Evolutionary conservation across 192 early-diverging fungal species (phyloP).

Genomic region (Chytriomyces sp.): DNA sequence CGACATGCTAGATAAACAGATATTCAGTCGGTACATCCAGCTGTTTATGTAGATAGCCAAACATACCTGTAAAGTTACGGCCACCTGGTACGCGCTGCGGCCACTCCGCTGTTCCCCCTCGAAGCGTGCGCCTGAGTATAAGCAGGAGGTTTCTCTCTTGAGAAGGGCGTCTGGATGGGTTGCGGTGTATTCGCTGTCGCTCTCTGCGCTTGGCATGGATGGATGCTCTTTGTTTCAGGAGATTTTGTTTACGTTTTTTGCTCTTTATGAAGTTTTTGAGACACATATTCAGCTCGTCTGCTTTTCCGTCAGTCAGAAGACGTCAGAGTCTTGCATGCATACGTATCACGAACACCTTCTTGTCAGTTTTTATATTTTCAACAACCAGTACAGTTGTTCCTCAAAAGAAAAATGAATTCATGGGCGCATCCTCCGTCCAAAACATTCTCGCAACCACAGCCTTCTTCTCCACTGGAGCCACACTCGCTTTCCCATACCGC

Average conservation of each 20-base stretch:
- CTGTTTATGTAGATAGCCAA: background rate
- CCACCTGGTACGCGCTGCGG: constrained; percentile 66
- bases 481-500: constrained; percentile 15
- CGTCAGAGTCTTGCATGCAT: too few relatives aligned
- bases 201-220: background rate
- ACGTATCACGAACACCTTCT: too few relatives aligned
- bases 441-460: background rate
- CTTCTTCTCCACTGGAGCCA: constrained; percentile 10
- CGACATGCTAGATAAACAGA: constrained; percentile 54
- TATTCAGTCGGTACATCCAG: background rate
- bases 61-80: constrained; percentile 73
- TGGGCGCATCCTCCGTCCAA: constrained; percentile 1
- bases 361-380: too few relatives aligned
- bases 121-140: constrained; percentile 71
- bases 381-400: too few relatives aligned
- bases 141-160: constrained; percentile 36
- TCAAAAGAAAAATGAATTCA: constrained; percentile 19
- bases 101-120: constrained; percentile 70
- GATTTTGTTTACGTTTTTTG: background rate
- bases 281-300: background rate
- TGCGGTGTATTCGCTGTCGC: background rate
- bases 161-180: background rate
- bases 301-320: too few relatives aligned
- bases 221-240: background rate
- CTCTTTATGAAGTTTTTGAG: too few relatives aligned